Evolutionary conservation across 2,329 filamentous ascomycete genomes (phyloP).

Genomic region (Colletotrichum lupini): DNA sequence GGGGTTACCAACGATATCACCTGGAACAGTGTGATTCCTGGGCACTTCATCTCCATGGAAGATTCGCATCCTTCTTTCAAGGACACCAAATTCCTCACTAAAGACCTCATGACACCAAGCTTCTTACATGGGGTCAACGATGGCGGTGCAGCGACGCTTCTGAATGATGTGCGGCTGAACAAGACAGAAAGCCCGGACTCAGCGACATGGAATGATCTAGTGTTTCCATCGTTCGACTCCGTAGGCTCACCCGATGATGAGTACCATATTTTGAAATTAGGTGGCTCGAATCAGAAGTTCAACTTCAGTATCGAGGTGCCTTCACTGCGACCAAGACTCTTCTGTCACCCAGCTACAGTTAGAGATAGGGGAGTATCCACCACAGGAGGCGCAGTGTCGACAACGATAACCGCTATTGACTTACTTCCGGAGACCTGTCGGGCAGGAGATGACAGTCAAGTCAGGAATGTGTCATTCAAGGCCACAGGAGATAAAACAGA

Average conservation of each 20-base stretch:
- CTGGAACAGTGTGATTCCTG: background rate
- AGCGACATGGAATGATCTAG: background rate
- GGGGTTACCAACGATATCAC: background rate
- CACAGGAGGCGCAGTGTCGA: background rate
- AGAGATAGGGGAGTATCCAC: background rate
- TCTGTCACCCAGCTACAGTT: background rate
- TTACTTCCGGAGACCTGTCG: background rate
- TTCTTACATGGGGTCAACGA: slow-evolving; percentile 1
- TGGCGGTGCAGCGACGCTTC: background rate
- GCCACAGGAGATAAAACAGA: background rate
- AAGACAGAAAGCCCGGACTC: background rate
- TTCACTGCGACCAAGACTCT: background rate
- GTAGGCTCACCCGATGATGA: background rate
- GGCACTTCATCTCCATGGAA: slow-evolving; percentile 10
- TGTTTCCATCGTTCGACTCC: background rate
- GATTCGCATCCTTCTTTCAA: slow-evolving; percentile 12
- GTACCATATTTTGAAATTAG: background rate
- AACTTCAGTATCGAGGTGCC: background rate
- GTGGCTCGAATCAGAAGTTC: background rate
- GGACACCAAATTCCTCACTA: slow-evolving; percentile 5
- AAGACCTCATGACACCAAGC: slow-evolving; percentile 13
- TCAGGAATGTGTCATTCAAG: background rate
- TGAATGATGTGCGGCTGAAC: background rate
- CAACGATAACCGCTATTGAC: background rate
- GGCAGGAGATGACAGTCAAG: background rate